Evolutionary conservation across 2,329 filamentous ascomycete genomes (phyloP), one percentile per base, ranked within the genome.

Genomic region (Phaeosphaeriaceae sp.): DNA sequence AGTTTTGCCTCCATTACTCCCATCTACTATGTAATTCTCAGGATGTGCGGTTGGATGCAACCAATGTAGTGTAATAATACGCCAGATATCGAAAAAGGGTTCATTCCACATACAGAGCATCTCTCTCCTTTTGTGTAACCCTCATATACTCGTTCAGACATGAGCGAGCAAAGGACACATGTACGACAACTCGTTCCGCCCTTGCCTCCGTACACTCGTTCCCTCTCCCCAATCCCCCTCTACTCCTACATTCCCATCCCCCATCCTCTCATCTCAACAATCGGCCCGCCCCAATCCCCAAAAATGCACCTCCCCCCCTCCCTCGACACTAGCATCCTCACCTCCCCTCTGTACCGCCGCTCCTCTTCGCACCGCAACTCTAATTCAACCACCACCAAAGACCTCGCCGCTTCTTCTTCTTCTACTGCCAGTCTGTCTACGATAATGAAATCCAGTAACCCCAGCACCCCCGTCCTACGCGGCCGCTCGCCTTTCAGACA

Each of bases 341-440:
- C 50, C n/a, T 52, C 50, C 13, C 41, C 50, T 19, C 40, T 52
- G 3, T 52, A 52, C 21, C 50, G 50, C 22, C 41, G 40, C 50
- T 36, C 7, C 13, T 52, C 41, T 20, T 46, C 41, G 22, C 50
- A 31, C 20, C 40, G 40, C 40, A 24, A 13, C 13, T 11, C 13
- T 11, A 36, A 11, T 3, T 13, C 31, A 5, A 31, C 25, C 11
- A 31, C 25, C 31, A 36, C 31, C 3, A 15, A 15, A 7, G 9
- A 36, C 31, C 9, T 13, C 31, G 6, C 13, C 31, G 7, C 31
- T 13, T 3, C 31, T 11, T n/a, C n/a, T n/a, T n/a, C n/a, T n/a
- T n/a, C n/a, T n/a, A n/a, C n/a, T n/a, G n/a, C n/a, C n/a, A n/a
- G n/a, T n/a, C n/a, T n/a, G n/a, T n/a, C n/a, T n/a, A n/a, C 13